Base-by-base conservation (phyloP, 768 basidiomycete species). In the Cyclocybe cylindracea region DNA sequence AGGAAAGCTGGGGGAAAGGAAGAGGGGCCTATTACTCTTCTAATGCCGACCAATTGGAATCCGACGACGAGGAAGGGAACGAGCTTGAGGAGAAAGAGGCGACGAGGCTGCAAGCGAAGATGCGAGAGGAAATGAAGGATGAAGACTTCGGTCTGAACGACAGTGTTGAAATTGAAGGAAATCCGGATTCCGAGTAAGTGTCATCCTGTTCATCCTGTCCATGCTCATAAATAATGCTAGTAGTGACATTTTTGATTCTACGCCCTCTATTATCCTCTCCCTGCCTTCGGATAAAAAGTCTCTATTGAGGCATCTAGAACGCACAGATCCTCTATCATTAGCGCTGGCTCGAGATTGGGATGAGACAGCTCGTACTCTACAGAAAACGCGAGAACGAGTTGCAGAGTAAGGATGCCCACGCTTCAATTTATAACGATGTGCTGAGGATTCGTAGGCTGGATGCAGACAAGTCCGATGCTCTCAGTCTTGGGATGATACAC, bases 21-120 rank as follows among this genome's bases (percentile, higher is more conserved):
- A 87, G 86, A 68, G 77, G 83, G 37, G 86, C 83, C 4, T 98
- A 95, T 70, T 96, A 96, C 64, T 83, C 91, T 3, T 90, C 89
- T 4, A 93, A 92, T 66, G 91, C 89, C 32, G 86, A 78, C 34
- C 73, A 89, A 48, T 72, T 92, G 35, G 91, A 91, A 46, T 87
- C 87, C 35, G 90, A 91, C 59, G 88, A 95, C 56, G 94, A 96
- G 61, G 94, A 96, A 67, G 89, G 85, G 33, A 82, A 90, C 61
- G 87, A 89, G 57, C 71, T 96, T 44, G 94, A 98, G 62, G 91
- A 92, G 65, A 85, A 88, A 64, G 94, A 98, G 67, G 91, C 89
- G 6, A 84, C 71, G 59, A 76, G 91, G 51, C 69, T 96, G 40
- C 95, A 96, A 66, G 67, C 71, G 35, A 94, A 91, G 70, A 75